Conservation (phyloP, 2,329 filamentous ascomycete species). For the Ceratocystis destructans region DNA sequence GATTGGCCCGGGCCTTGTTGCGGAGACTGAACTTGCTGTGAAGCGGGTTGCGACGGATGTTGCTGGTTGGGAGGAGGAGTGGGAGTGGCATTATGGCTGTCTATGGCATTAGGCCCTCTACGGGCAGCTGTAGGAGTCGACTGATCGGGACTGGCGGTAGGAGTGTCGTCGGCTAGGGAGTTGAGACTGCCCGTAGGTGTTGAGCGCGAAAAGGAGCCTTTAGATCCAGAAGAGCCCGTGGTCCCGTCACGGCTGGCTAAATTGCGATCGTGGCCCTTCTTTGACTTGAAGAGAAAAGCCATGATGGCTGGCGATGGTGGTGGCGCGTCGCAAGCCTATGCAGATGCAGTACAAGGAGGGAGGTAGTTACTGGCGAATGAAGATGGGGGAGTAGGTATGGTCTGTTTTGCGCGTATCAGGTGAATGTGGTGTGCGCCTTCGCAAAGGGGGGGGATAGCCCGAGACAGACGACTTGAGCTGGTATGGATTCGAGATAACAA, state of each 20-base stretch:
- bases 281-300: constrained; percentile 74
- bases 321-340: constrained; percentile 9
- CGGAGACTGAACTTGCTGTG: constrained; percentile 20
- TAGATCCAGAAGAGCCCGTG: constrained; percentile 25
- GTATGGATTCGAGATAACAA: neutral
- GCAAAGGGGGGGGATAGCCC: neutral
- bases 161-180: constrained; percentile 49
- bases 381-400: neutral
- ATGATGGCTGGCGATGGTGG: constrained; percentile 32
- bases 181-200: constrained; percentile 68
- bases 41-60: neutral
- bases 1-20: constrained; percentile 11
- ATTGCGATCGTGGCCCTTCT: constrained; percentile 56
- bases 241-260: constrained; percentile 37
- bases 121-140: constrained; percentile 27
- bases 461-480: neutral
- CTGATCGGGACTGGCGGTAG: constrained; percentile 51
- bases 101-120: constrained; percentile 32
- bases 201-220: constrained; percentile 41
- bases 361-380: neutral
- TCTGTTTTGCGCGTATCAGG: neutral
- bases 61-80: constrained; percentile 10
- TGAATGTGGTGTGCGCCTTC: neutral
- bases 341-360: neutral
- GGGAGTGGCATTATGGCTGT: constrained; percentile 10